These are phyloP conservation scores for Debaryomyces sp. DNA, from an alignment of 1,139 yeast genomes.

Conservation along the genomic window DNA sequence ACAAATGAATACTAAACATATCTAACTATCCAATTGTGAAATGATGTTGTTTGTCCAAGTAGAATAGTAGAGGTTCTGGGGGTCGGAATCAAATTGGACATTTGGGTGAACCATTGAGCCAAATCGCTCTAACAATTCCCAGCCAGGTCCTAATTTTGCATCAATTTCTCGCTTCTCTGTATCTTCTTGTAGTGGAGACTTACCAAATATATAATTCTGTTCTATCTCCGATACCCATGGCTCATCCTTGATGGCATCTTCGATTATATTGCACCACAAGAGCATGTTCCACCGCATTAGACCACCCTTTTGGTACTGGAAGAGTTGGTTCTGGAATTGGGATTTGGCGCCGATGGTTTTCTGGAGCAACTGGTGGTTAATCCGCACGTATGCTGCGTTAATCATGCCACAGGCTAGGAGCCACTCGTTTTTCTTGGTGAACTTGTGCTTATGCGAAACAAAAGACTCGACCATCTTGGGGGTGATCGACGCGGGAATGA, in stretches of 20 bases:
- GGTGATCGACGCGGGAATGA: constrained; percentile 58
- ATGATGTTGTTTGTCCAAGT: constrained; percentile 30
- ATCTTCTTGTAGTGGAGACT: constrained; percentile 20
- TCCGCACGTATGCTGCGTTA: constrained; percentile 57
- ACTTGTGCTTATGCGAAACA: constrained; percentile 51
- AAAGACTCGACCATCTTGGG: constrained; percentile 53
- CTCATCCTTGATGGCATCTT: constrained; percentile 54
- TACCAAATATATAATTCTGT: constrained; percentile 37
- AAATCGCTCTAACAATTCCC: constrained; percentile 31
- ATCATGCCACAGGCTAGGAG: constrained; percentile 67
- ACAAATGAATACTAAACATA: not conserved
- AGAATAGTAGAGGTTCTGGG: constrained; percentile 34
- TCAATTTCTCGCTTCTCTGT: constrained; percentile 26
- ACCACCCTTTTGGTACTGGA: constrained; percentile 57
- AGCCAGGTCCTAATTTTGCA: constrained; percentile 37
- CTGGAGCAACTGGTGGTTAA: constrained; percentile 50
- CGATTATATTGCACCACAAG: constrained; percentile 55
- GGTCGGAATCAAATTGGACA: constrained; percentile 27
- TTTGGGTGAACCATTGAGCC: constrained; percentile 44
- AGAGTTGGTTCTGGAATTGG: constrained; percentile 51
- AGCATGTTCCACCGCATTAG: constrained; percentile 48
- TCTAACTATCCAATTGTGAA: constrained; percentile 5
- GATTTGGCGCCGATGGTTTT: constrained; percentile 52
- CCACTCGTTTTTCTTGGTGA: constrained; percentile 62
- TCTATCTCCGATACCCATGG: constrained; percentile 57